Percentiles rank a stretch among this genome's conserved stretches.
phyloP scores from a whole-genome alignment of 2,329 filamentous ascomycete species.

The Ophiocordyceps australis region DNA sequence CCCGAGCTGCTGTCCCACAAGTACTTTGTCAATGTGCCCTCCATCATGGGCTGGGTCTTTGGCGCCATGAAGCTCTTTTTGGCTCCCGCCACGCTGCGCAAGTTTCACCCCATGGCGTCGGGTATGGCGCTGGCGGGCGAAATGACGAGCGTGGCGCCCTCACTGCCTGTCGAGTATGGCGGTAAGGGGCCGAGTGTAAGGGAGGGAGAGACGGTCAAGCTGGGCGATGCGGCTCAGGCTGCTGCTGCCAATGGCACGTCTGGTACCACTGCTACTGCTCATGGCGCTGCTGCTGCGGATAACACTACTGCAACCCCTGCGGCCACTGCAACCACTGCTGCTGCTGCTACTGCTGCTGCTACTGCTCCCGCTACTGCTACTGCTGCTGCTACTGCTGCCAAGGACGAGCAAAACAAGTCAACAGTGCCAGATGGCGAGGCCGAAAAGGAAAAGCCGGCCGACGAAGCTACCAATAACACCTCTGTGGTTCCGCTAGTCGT shows the following conservation, averaged over 20 bases:
- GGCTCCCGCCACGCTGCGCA: constrained; percentile 54
- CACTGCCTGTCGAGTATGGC: constrained; percentile 62
- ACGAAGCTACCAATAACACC: too few species aligned
- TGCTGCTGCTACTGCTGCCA: too few species aligned
- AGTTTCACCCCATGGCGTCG: constrained; percentile 62
- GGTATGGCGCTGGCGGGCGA: constrained; percentile 49
- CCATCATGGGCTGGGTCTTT: constrained; percentile 81
- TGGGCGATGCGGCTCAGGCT: constrained; percentile 5
- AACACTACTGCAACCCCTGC: too few species aligned
- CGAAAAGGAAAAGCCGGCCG: too few species aligned
- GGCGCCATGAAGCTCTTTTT: constrained; percentile 58
- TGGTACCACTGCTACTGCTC: neutral
- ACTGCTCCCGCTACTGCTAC: too few species aligned
- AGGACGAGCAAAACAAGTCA: too few species aligned
- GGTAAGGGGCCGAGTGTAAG: constrained; percentile 40
- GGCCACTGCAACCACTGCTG: too few species aligned
- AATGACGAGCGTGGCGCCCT: constrained; percentile 37
- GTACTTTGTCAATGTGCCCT: constrained; percentile 89
- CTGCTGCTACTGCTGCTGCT: too few species aligned
- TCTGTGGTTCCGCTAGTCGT: too few species aligned
- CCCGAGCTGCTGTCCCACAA: constrained; percentile 73
- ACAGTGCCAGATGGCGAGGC: too few species aligned
- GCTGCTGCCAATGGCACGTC: neutral
- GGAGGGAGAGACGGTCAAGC: constrained; percentile 13
- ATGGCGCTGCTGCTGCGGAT: constrained; percentile 5